A percentile compares a stretch with the other conserved stretches of the same genome.
Conservation (phyloP, 495 filamentous ascomycete species). For the Hypoxylon subgilvum region DNA sequence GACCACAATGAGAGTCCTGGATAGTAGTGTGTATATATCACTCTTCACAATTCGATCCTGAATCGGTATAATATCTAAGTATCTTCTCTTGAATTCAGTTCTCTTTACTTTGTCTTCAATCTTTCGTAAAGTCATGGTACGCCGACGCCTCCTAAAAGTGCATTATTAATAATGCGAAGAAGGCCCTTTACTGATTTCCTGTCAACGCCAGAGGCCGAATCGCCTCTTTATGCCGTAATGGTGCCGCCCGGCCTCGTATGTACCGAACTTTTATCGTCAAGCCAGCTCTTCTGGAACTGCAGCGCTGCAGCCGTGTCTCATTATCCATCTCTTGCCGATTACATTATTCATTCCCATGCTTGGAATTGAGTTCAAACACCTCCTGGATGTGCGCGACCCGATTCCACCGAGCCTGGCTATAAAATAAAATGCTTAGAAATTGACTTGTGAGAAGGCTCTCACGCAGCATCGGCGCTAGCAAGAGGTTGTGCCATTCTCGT, state of each 20-base stretch:
- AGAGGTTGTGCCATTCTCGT: slow-evolving; percentile 81
- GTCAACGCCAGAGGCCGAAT: slow-evolving; percentile 34
- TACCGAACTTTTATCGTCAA: slow-evolving; percentile 13
- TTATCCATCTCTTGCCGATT: slow-evolving; percentile 17
- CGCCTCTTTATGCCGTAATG: slow-evolving; percentile 33
- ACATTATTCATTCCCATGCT: not conserved
- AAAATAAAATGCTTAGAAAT: not conserved
- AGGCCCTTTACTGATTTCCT: slow-evolving; percentile 11
- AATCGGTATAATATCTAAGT: not conserved
- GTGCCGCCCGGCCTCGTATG: slow-evolving; percentile 16
- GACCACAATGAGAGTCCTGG: no score
- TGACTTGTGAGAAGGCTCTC: slow-evolving; percentile 10
- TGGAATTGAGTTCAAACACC: not conserved
- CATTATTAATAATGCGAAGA: slow-evolving; percentile 12
- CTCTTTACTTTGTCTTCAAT: slow-evolving; percentile 13
- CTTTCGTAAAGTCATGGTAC: slow-evolving; percentile 26
- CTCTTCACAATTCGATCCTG: not conserved
- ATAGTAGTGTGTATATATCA: no score
- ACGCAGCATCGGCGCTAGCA: slow-evolving; percentile 76
- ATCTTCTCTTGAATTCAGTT: not conserved
- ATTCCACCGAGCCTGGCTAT: not conserved
- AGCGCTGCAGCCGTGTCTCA: not conserved
- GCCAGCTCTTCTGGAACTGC: not conserved
- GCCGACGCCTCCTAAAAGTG: slow-evolving; percentile 20
- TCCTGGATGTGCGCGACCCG: not conserved